These are phyloP conservation scores for Platanthera guangdongensis DNA, from an alignment of 106 monocot species.

Conservation along the genomic window DNA sequence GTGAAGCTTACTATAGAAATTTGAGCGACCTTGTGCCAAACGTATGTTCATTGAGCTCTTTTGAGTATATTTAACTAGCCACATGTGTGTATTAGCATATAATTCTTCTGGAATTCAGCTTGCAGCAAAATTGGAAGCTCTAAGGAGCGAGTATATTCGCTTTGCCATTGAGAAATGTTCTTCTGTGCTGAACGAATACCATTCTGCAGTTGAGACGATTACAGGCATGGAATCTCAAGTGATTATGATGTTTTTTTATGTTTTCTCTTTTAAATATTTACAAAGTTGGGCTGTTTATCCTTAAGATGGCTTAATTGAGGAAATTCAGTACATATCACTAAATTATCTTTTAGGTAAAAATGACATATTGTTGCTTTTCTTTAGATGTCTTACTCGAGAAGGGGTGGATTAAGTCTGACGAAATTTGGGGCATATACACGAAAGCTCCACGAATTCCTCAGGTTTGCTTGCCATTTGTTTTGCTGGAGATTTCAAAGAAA, in stretches of 20 bases:
- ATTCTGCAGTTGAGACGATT: conserved; percentile 75
- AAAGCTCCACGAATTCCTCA: conserved; percentile 66
- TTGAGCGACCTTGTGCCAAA: conserved; percentile 70
- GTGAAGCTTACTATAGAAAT: conserved; percentile 67
- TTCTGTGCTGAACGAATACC: conserved; percentile 59
- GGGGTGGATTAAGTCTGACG: conserved; percentile 57
- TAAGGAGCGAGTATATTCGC: conserved; percentile 73
- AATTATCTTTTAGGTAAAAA: background rate
- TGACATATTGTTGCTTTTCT: conserved; percentile 8
- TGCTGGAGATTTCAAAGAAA: background rate
- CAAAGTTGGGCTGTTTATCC: background rate
- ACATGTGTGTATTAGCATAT: background rate
- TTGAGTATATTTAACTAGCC: background rate
- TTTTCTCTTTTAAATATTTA: background rate
- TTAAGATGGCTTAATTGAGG: background rate
- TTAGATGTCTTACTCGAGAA: conserved; percentile 74
- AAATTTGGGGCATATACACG: conserved; percentile 71
- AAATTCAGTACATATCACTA: background rate
- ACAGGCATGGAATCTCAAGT: conserved; percentile 27
- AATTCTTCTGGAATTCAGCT: conserved; percentile 35
- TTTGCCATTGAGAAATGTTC: conserved; percentile 71
- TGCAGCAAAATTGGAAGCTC: conserved; percentile 69
- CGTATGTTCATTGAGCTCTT: conserved; percentile 27
- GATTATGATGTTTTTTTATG: background rate
- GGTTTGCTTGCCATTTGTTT: conserved; percentile 24